Base-by-base conservation (phyloP, 768 basidiomycete species). In the Suillus tomentosus region DNA sequence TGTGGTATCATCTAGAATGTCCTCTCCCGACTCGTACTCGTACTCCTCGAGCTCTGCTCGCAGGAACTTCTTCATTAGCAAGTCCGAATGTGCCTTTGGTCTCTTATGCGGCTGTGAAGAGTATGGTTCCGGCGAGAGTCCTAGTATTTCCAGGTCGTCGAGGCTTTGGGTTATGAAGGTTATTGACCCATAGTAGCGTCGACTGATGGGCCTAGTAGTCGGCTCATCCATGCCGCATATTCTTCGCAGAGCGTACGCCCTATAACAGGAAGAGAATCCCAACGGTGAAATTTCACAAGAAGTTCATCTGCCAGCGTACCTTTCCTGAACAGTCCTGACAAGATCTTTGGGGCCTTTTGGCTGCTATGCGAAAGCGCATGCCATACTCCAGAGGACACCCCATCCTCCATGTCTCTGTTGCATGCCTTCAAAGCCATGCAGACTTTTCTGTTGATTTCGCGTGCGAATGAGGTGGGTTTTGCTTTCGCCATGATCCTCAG, bases 261-360 rank as follows among this genome's bases (percentile, higher is more conserved):
- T 45, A 36, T n/a, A 10, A 43, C 6, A 13, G 5, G 27, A 65
- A 58, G 48, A 27, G 57, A 17, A 5, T 31, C 6, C 22, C 31
- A 17, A 9, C 3, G n/a, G n/a, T 1, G 5, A 62, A 73, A 74
- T 67, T 79, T 64, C 58, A 76, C 67, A 61, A 73, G 5, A 54
- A 2, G 5, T 53, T 3, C 1, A 11, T 54, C 34, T 13, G 53
- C 34, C 19, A 1, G 34, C 5, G 53, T 54, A 19, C 19, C 34
- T 6, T 6, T 36, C 36, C 31, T 36, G 53, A 54, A 54, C 19
- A 54, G 19, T 54, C 34, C 19, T 11, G 53, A 19, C 19, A 36
- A n/a, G 19, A 54, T 36, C 5, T n/a, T 31, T 2, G 9, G 11
- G 34, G 34, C 34, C 34, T 11, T 7, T 19, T 6, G 19, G 11